Conservation (phyloP, 495 filamentous ascomycete species). For the Trichoderma virens region DNA sequence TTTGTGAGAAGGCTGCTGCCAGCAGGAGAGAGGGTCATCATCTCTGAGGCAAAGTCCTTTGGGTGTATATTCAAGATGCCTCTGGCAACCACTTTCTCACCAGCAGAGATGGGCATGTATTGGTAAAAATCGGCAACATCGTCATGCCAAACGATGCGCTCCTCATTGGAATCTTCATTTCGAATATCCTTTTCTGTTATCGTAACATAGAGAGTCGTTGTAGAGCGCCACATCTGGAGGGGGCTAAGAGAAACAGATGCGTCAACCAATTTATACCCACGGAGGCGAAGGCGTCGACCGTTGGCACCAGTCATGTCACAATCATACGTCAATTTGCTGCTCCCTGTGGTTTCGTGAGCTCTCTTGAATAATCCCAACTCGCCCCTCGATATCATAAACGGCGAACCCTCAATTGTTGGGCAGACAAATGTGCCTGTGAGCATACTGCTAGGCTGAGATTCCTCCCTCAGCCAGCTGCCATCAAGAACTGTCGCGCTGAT, state of each 20-base stretch:
- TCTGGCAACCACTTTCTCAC: slow-evolving; percentile 33
- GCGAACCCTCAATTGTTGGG: slow-evolving; percentile 44
- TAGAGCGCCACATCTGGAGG: slow-evolving; percentile 50
- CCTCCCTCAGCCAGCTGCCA: slow-evolving; percentile 31
- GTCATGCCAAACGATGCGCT: slow-evolving; percentile 25
- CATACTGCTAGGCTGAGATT: slow-evolving; percentile 45
- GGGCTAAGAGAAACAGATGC: slow-evolving; percentile 48
- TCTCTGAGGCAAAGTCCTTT: slow-evolving; percentile 48
- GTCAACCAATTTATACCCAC: slow-evolving; percentile 57
- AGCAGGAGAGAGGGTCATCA: slow-evolving; percentile 45
- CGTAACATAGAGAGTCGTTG: slow-evolving; percentile 55
- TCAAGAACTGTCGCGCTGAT: slow-evolving; percentile 51
- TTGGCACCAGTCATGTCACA: slow-evolving; percentile 50
- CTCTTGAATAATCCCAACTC: slow-evolving; percentile 51
- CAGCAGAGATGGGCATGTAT: background rate
- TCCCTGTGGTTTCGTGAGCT: slow-evolving; percentile 46
- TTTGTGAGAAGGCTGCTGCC: slow-evolving; percentile 38
- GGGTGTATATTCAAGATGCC: slow-evolving; percentile 53
- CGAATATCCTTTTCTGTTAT: slow-evolving; percentile 27
- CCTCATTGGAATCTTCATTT: slow-evolving; percentile 14
- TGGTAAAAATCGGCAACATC: slow-evolving; percentile 27
- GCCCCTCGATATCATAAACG: slow-evolving; percentile 50
- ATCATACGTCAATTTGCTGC: slow-evolving; percentile 52
- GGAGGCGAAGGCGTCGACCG: slow-evolving; percentile 44
- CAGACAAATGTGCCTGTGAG: slow-evolving; percentile 58